Evolutionary conservation across 768 basidiomycete species (phyloP).

Genomic region (Coprinellus micaceus): DNA sequence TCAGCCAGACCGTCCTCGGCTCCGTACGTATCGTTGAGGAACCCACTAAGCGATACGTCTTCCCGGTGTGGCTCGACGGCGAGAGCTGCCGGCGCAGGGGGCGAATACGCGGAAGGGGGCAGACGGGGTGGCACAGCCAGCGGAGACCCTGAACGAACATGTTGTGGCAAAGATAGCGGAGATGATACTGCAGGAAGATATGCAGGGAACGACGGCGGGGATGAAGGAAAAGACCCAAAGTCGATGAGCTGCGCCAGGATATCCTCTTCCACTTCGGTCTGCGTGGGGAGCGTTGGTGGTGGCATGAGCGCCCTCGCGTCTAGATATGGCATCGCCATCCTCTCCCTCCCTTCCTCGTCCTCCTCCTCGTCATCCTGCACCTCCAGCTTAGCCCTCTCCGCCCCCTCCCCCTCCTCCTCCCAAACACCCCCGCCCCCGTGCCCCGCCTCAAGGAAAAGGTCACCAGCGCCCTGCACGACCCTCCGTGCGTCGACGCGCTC

Average conservation of each 20-base stretch:
- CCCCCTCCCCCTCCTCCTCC: not conserved
- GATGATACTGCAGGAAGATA: not conserved
- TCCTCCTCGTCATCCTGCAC: not conserved
- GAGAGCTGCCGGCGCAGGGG: no score
- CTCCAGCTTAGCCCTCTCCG: not conserved
- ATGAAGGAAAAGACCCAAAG: constrained; percentile 9
- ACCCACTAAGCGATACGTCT: no score
- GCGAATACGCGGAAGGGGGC: no score
- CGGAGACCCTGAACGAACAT: not conserved
- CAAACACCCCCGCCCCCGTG: not conserved
- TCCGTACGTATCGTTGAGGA: no score
- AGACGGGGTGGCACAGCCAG: no score
- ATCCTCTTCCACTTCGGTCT: no score
- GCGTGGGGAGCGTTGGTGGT: no score
- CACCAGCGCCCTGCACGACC: no score
- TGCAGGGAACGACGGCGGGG: not conserved
- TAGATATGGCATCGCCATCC: no score
- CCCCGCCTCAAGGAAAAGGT: not conserved
- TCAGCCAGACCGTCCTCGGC: no score
- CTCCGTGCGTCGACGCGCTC: not conserved
- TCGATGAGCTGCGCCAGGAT: constrained; percentile 18
- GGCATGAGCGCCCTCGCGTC: no score
- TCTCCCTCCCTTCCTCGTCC: not conserved
- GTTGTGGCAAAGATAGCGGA: not conserved
- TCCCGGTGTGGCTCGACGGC: no score